Percentiles rank a stretch among this genome's conserved stretches.
Evolutionary conservation across 2,329 filamentous ascomycete genomes (phyloP).

Genomic region (Penicillium sclerotigenum): DNA sequence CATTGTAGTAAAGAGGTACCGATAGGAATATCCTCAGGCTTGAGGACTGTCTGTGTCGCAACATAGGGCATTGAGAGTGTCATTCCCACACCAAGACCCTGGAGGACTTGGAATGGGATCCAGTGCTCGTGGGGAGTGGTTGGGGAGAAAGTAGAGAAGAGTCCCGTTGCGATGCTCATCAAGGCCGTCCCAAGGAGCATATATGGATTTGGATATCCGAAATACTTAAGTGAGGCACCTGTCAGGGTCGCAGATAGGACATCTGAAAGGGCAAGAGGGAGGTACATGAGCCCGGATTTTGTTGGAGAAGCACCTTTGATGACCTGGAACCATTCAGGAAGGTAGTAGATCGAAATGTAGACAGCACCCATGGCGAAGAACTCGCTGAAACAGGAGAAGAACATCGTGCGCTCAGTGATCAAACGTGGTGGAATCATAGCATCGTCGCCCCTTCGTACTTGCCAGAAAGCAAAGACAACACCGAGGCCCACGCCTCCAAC

Average conservation of each 20-base stretch:
- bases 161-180: not conserved
- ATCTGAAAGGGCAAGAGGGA: not conserved
- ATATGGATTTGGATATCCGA: not conserved
- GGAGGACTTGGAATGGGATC: constrained; percentile 12
- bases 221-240: not conserved
- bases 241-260: not conserved
- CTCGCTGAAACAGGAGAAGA: not conserved
- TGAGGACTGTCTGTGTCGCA: not conserved
- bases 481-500: not conserved
- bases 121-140: not conserved
- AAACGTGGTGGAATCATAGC: not conserved
- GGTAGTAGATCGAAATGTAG: constrained; percentile 6
- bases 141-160: not conserved
- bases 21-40: not conserved
- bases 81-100: constrained; percentile 12
- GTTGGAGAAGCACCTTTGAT: constrained; percentile 4
- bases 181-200: not conserved
- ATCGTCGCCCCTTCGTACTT: not conserved
- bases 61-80: constrained; percentile 10
- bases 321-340: constrained; percentile 12
- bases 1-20: not conserved
- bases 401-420: not conserved
- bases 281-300: not conserved
- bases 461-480: not conserved
- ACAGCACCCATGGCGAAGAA: constrained; percentile 10